phyloP scores from a whole-genome alignment of 805 yeast genomes.

The Monosporozyma servazzii region DNA sequence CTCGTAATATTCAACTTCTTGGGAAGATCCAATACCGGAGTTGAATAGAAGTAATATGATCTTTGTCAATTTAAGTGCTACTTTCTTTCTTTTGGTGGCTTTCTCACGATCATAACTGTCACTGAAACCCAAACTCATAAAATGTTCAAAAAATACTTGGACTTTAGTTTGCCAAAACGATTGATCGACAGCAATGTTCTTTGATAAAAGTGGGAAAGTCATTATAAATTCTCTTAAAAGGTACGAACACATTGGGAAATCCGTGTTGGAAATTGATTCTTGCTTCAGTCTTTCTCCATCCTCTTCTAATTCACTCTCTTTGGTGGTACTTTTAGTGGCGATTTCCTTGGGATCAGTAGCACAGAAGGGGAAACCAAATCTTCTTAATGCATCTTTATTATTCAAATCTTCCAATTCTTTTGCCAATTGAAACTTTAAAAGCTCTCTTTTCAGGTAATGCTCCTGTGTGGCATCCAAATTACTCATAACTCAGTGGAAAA shows the following conservation, averaged over 20 bases:
- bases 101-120: constrained; percentile 69
- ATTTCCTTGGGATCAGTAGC: constrained; percentile 34
- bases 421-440: constrained; percentile 52
- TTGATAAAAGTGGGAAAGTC: constrained; percentile 66
- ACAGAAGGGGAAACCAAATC: constrained; percentile 73
- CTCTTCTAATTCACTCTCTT: not conserved
- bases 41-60: constrained; percentile 61
- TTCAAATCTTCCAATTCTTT: constrained; percentile 54
- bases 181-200: constrained; percentile 34
- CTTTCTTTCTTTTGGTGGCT: constrained; percentile 57
- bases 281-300: not conserved
- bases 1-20: constrained; percentile 43
- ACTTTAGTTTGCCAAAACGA: constrained; percentile 74
- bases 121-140: constrained; percentile 63
- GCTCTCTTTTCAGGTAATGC: constrained; percentile 79
- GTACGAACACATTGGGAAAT: constrained; percentile 61
- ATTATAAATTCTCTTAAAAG: constrained; percentile 53
- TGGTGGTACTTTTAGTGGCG: not conserved
- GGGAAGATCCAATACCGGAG: constrained; percentile 57
- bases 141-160: constrained; percentile 73
- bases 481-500: not conserved
- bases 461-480: constrained; percentile 56
- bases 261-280: constrained; percentile 11
- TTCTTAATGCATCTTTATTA: constrained; percentile 52
- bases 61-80: constrained; percentile 51